Base-by-base conservation (phyloP, 1,139 yeast genomes). In the Sugiyamaella xylanicola region DNA sequence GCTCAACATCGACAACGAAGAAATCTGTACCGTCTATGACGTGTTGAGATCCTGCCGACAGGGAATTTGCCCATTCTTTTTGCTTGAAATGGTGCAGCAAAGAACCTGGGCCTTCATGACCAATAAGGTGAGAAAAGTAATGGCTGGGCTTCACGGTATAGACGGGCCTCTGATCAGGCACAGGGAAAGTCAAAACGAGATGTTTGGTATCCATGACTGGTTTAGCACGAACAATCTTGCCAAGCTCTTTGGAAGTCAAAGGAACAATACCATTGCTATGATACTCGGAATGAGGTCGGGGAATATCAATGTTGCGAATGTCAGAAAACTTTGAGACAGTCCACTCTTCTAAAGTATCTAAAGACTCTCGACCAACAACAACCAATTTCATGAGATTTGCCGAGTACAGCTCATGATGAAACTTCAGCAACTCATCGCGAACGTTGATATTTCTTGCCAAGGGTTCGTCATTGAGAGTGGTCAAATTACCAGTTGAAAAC, bases 31-130 rank as follows among this genome's bases (percentile, higher is more conserved):
- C 95, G 51, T 82, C 78, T 48, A 92, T 85, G 11, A 90, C 80
- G 48, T 81, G 81, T 66, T 82, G 79, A 43, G 83, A 80, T 8
- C 97, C 97, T 32, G 93, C 84, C 35, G 90, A 82, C 53, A 93
- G 77, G 15, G 82, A 85, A 60, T 82, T 86, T 4, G 91, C 96
- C 90, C 93, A 89, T 9, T 93, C 88, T 60, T 80, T 75, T 43
- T 75, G 72, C 72, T 91, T 92, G 61, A 92, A 79, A 61, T 77
- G 79, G 54, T 84, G 80, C 39, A 89, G 76, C 16, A 93, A 72
- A 1, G 97, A 89, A 1, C 98, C 98, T 53, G 84, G 78, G 54
- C 90, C 89, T 73, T 93, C 98, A 69, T 93, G 98, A 35, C 99
- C 98, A 55, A 93, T 73, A 56, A 93, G 76, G 69, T 92, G 97